These are phyloP conservation scores for Hemisphaericaspora xylanilytica DNA, from an alignment of 1,139 yeast species.

Conservation along the genomic window DNA sequence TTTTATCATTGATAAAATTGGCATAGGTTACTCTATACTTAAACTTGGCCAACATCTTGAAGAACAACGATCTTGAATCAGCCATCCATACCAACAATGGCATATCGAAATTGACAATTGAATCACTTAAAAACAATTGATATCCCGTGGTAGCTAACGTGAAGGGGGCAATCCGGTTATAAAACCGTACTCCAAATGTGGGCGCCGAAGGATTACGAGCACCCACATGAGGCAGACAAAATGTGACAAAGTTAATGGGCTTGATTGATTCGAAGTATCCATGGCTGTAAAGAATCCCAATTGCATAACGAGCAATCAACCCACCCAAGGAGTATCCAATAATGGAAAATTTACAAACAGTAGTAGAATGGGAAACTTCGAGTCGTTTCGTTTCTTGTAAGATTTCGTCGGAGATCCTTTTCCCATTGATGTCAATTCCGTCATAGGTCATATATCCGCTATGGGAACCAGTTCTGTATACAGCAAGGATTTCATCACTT, in stretches of 20 bases:
- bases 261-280: slow-evolving; percentile 49
- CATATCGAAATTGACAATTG: slow-evolving; percentile 15
- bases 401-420: slow-evolving; percentile 71
- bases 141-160: slow-evolving; percentile 68
- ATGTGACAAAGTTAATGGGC: slow-evolving; percentile 66
- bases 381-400: slow-evolving; percentile 41
- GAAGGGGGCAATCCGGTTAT: slow-evolving; percentile 60
- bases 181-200: slow-evolving; percentile 31
- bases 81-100: slow-evolving; percentile 71
- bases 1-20: slow-evolving; percentile 71
- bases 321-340: slow-evolving; percentile 88
- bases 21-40: slow-evolving; percentile 59
- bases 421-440: slow-evolving; percentile 83
- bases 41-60: slow-evolving; percentile 53
- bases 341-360: slow-evolving; percentile 58
- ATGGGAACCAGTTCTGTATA: slow-evolving; percentile 62
- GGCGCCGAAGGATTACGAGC: slow-evolving; percentile 50
- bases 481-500: slow-evolving; percentile 35
- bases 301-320: slow-evolving; percentile 68
- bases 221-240: slow-evolving; percentile 85
- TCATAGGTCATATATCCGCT: slow-evolving; percentile 74
- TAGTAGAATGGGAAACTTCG: slow-evolving; percentile 14
- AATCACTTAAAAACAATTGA: slow-evolving; percentile 56
- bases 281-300: slow-evolving; percentile 61
- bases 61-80: slow-evolving; percentile 57